A percentile compares a stretch with the other conserved stretches of the same genome.
These are phyloP conservation scores for Globisporangium orthogonon DNA, from an alignment of 352 stramenopile genomes.

Conservation along the genomic window DNA sequence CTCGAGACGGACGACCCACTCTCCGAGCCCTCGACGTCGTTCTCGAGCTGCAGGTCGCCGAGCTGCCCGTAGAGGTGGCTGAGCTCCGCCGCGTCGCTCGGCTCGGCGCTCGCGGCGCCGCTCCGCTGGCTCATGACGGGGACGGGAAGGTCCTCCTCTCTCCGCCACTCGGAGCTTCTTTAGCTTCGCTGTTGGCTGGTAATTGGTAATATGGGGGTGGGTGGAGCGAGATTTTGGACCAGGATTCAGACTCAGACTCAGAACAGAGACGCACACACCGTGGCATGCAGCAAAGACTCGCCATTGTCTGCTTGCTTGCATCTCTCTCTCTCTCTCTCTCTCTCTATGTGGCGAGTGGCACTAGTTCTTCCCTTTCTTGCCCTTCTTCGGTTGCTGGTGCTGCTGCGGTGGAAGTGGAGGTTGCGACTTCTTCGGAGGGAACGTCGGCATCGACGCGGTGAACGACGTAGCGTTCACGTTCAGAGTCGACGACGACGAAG, in stretches of 20 bases:
- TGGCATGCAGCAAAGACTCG: background rate
- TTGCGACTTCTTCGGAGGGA: background rate
- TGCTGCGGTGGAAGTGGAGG: background rate
- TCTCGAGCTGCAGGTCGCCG: conserved; percentile 42
- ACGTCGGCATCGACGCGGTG: background rate
- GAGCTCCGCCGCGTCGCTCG: conserved; percentile 39
- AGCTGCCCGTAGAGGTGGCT: conserved; percentile 45
- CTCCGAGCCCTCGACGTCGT: conserved; percentile 23
- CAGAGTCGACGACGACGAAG: background rate
- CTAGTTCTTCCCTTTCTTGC: background rate
- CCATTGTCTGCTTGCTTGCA: background rate
- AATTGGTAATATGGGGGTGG: too few relatives aligned
- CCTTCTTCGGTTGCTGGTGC: background rate
- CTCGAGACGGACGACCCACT: conserved; percentile 45
- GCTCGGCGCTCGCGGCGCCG: background rate
- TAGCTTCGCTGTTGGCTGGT: too few relatives aligned
- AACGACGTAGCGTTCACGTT: background rate
- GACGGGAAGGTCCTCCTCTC: background rate
- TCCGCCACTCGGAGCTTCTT: background rate
- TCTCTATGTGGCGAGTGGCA: background rate
- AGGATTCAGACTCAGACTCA: too few relatives aligned
- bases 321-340: background rate
- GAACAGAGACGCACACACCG: too few relatives aligned
- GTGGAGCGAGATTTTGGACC: too few relatives aligned
- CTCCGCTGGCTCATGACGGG: conserved; percentile 11